Percentiles rank a stretch among this genome's conserved stretches.
Evolutionary conservation across 345 rosid genomes (phyloP).

Genomic region (Lepidium didymum): DNA sequence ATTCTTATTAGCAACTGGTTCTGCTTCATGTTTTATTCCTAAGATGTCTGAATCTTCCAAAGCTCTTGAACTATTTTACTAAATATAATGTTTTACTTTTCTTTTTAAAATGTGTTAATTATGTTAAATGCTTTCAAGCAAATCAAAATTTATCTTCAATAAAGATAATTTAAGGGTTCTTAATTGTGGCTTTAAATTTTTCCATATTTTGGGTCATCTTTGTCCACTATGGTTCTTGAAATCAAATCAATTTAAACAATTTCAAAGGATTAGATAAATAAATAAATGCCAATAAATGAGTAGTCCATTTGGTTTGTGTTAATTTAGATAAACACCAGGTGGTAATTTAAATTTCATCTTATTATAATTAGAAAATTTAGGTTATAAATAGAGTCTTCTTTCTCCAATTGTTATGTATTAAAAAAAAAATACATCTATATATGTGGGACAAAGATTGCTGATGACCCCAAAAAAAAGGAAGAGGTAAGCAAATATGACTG

Average conservation of each 20-base stretch:
- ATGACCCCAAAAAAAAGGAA: no score
- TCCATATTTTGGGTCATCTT: neutral
- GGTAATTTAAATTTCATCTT: no score
- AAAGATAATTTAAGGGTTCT: constrained; percentile 1
- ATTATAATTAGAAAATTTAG: no score
- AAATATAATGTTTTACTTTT: neutral
- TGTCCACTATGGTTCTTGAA: neutral
- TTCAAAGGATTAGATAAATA: neutral
- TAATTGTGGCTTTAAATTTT: neutral
- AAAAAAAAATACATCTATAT: no score
- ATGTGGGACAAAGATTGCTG: no score
- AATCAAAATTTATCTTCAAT: constrained; percentile 10
- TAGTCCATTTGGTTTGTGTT: no score
- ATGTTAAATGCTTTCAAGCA: constrained; percentile 1
- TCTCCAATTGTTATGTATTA: no score
- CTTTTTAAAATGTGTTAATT: neutral
- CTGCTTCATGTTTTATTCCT: constrained; percentile 23
- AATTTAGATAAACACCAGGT: no score
- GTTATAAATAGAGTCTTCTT: no score
- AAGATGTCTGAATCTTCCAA: constrained; percentile 33
- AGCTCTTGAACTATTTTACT: constrained; percentile 22
- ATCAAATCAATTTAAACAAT: neutral
- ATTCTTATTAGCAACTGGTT: constrained; percentile 21
- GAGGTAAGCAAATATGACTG: no score
- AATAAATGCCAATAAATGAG: no score